Evolutionary conservation across 345 rosid genomes (phyloP).

Genomic region (Eucalyptus sp.): DNA sequence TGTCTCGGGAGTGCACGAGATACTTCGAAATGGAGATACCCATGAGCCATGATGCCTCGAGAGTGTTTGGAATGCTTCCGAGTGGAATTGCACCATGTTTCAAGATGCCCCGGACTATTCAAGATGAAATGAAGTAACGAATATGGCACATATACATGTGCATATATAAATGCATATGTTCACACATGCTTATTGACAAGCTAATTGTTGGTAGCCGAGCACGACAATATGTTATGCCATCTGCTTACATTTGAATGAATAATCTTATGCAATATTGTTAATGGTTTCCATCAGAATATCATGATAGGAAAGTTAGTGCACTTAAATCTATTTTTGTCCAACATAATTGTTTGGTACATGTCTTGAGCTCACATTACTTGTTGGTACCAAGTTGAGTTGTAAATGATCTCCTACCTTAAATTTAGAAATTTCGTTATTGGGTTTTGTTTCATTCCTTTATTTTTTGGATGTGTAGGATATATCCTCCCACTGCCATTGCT

Average conservation of each 20-base stretch:
- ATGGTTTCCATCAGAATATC: neutral
- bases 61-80: neutral
- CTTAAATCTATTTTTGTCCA: neutral
- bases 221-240: neutral
- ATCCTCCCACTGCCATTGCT: too few species aligned
- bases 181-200: neutral
- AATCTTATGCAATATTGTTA: neutral
- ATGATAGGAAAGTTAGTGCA: neutral
- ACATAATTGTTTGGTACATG: neutral
- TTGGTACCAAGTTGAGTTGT: neutral
- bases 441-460: too few species aligned
- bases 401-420: too few species aligned
- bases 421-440: too few species aligned
- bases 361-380: neutral
- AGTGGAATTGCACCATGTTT: neutral
- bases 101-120: fast-evolving
- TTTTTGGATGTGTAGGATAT: too few species aligned
- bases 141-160: neutral
- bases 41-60: neutral
- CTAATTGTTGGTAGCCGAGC: neutral
- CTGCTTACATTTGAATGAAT: neutral
- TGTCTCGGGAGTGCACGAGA: neutral
- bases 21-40: too few species aligned
- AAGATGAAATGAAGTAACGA: neutral
- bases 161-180: neutral